Conservation (phyloP, 352 stramenopile genomes). For the Hyphochytrium catenoides region DNA sequence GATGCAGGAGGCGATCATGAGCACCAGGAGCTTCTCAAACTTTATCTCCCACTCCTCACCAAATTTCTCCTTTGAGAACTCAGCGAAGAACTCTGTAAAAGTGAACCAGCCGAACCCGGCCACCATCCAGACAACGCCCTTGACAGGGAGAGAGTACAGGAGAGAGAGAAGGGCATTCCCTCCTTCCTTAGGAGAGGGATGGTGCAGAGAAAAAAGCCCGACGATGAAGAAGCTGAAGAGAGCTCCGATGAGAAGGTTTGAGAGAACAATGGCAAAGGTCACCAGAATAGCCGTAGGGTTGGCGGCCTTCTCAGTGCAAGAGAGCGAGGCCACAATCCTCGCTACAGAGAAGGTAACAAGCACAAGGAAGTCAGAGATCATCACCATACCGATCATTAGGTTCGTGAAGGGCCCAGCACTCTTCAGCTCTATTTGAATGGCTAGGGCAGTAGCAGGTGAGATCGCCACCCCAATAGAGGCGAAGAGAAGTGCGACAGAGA, state of each 20-base stretch:
- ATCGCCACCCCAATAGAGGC: conserved; percentile 34
- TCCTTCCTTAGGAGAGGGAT: too few relatives aligned
- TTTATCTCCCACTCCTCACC: conserved; percentile 34
- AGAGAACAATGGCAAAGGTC: conserved; percentile 22
- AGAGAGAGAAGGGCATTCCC: too few relatives aligned
- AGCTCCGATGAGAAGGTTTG: conserved; percentile 22
- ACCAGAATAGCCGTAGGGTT: conserved; percentile 25
- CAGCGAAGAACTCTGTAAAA: conserved; percentile 17
- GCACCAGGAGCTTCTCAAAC: conserved; percentile 32
- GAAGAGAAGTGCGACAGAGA: conserved; percentile 39
- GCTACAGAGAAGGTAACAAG: conserved; percentile 35
- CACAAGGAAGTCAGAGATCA: conserved; percentile 39
- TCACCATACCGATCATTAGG: conserved; percentile 35
- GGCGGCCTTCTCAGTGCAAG: conserved; percentile 25
- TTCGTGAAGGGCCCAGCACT: conserved; percentile 39
- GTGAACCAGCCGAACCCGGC: conserved; percentile 33
- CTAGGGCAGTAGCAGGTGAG: conserved; percentile 36
- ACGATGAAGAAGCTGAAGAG: conserved; percentile 22
- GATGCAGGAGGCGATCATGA: conserved; percentile 32
- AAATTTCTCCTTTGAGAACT: conserved; percentile 17
- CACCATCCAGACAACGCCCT: conserved; percentile 34
- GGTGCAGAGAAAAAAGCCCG: conserved; percentile 28
- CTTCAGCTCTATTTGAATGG: conserved; percentile 46
- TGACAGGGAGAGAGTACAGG: conserved; percentile 20
- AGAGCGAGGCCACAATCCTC: conserved; percentile 26